Evolutionary conservation across 2,329 filamentous ascomycete genomes (phyloP), one percentile per base, ranked within the genome.

Genomic region (Colletotrichum sp.): DNA sequence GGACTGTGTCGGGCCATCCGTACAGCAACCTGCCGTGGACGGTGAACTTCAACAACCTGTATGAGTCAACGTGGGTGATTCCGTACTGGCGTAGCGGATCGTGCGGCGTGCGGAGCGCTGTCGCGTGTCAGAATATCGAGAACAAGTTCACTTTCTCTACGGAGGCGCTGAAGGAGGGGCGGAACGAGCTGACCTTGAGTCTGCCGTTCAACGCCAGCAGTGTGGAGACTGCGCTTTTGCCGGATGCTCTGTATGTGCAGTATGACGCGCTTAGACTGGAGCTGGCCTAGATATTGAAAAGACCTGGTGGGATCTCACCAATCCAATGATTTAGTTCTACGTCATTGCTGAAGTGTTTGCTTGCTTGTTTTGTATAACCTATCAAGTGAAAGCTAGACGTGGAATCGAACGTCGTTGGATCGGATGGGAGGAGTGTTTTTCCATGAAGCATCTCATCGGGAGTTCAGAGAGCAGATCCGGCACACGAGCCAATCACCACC

Each of bases 261-360:
- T 93, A 94, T 77, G 92, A 93, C 83, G 91, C 92, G 3, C 79
- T 93, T 80, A 85, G 91, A 66, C 79, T 93, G 62, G 92, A 93
- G 79, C 80, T 93, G 16, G 80, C 81, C 56, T 88, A 83, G 25
- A 43, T n/a, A 3, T 43, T 6, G 39, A 43, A n/a, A 43, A 43
- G 8, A 4, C 15, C 2, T 7, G 13, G 34, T 36, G 34, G 6
- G 13, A 15, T 15, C 1, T 7, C 34, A 15, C 16, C 16, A 18
- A 39, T 8, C 22, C 22, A 22, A 22, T 22, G 22, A 22, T 22
- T 22, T 22, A 22, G 22, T 22, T 22, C 22, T 22, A 22, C 22
- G 22, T 22, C 22, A 22, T 22, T 22, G 22, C 22, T 22, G 22
- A 22, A 22, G 22, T 22, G 22, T 22, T 22, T 22, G 22, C 22